Base-by-base conservation (phyloP, 2,329 filamentous ascomycete species). In the Amauroascus verrucosus region DNA sequence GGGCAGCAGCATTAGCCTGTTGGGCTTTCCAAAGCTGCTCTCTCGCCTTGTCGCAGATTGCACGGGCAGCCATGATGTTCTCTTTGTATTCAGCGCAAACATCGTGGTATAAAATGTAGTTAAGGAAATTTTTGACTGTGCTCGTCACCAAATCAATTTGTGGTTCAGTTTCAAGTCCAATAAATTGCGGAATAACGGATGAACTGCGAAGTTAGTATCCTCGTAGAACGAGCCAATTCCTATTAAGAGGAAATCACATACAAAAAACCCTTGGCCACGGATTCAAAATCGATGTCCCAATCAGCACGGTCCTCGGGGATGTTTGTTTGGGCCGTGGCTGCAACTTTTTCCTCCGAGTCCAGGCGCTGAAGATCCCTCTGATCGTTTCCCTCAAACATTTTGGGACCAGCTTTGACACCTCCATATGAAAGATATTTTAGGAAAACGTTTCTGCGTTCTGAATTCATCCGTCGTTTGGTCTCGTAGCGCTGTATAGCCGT, bases 41-140 rank as follows among this genome's bases (percentile, higher is more conserved):
- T 2, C 80, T 75, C 1, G 86, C 88, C 13, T 75, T 64, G 18
- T 82, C 77, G 61, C 88, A 95, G 26, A 91, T 66, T 1, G 66
- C 66, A 6, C 84, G 73, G 0, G 90, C 88, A 0, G 76, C 72
- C 14, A 79, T 70, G 54, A 97, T 75, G 58, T 91, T 79, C 0
- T 77, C 72, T 0, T 69, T 74, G 64, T 90, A 86, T 66, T 97
- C 93, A 0, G 86, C 84, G 62, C 89, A 95, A 14, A 94, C 91
- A 35, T 86, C 79, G 63, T 97, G 90, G 56, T 85, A 80, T 8
- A 90, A 75, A 0, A 97, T 75, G 60, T 96, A 98, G 59, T 88
- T 86, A 58, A 95, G 80, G 64, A 97, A 97, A 64, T 93, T 95
- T 56, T 81, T 80, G 38, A 96, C 75, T 0, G 94, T 80, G 32